Percentiles rank a stretch among this genome's conserved stretches.
Evolutionary conservation across 202 grass and related monocot species (phyloP).

Genomic region (Zizania palustris): DNA sequence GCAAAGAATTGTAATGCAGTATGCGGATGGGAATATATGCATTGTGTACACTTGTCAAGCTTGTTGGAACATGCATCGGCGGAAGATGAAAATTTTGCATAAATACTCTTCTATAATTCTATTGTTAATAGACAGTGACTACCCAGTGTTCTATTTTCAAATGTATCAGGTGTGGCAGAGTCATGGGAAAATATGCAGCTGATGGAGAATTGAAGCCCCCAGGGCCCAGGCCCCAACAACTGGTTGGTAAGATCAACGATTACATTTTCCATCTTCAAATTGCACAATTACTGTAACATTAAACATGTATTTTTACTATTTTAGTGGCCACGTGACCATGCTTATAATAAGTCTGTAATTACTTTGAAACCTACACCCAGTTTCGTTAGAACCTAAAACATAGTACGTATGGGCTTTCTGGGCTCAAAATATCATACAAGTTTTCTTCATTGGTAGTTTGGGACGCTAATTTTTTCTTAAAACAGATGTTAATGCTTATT

Average conservation of each 20-base stretch:
- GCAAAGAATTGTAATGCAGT: not conserved
- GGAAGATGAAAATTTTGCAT: conserved; percentile 19
- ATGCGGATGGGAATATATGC: conserved; percentile 14
- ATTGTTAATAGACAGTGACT: conserved; percentile 25
- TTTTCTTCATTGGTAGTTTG: not conserved
- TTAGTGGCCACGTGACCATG: conserved; percentile 1
- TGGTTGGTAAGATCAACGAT: conserved; percentile 56
- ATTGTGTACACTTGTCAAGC: not conserved
- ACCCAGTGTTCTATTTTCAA: conserved; percentile 33
- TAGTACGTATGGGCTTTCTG: not conserved
- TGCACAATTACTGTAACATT: conserved; percentile 21
- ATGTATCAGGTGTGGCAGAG: conserved; percentile 80
- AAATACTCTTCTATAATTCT: not conserved
- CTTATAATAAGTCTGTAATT: not conserved
- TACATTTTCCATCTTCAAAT: conserved; percentile 14
- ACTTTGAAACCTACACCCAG: not conserved
- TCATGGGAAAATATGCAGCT: conserved; percentile 98
- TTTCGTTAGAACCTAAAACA: not conserved
- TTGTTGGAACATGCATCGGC: conserved; percentile 28
- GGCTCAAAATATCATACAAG: not conserved
- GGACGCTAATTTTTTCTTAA: not conserved
- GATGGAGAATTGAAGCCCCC: conserved; percentile 99
- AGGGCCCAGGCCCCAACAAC: conserved; percentile 98
- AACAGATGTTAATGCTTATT: conserved; percentile 20
- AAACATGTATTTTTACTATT: conserved; percentile 10